Evolutionary conservation across 306 rosid species (phyloP), one percentile per base, ranked within the genome.

Genomic region (Dicorynia guianensis): DNA sequence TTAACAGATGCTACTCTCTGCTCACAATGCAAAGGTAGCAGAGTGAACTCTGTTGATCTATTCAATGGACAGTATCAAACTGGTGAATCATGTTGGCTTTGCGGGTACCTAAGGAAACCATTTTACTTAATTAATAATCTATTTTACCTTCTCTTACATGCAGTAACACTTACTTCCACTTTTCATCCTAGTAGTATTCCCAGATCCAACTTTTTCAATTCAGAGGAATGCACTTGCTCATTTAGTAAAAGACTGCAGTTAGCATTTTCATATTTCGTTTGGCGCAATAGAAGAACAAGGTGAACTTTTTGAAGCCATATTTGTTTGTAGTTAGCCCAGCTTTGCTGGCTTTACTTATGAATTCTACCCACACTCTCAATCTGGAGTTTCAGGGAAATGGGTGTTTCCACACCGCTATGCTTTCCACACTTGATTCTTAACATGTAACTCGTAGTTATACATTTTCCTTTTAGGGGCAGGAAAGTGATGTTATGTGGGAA

Each of bases 21-120:
- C 71, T 81, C 88, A 73, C 90, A 87, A 53, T 87, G 88, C 81
- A 81, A 87, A 79, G 90, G 90, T 3, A 59, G 74, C 3, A 88
- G 85, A 48, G 86, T 87, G 61, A 87, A 87, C 71, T 72, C 86
- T 53, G 88, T 55, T 12, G 65, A 58, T 59, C 15, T 57, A 5
- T 72, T 58, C 46, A 43, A 72, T 30, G 76, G 67, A 25, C 57
- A 58, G 67, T 56, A 43, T 30, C 43, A 72, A 44, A 67, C 56
- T 10, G 67, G 67, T 8, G 57, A 72, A 1, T 72, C 57, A 10
- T 72, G 76, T 36, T 72, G 76, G 76, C 67, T 57, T 58, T 72
- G 67, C 76, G 56, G 67, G 57, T 72, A 72, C 47, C 52, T 36
- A 44, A n/a, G 0, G 3, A 8, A 6, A 8, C 9, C 13, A 44